Evolutionary conservation across 345 rosid genomes (phyloP), one percentile per base, ranked within the genome.

Genomic region (Boechera divaricarpa): DNA sequence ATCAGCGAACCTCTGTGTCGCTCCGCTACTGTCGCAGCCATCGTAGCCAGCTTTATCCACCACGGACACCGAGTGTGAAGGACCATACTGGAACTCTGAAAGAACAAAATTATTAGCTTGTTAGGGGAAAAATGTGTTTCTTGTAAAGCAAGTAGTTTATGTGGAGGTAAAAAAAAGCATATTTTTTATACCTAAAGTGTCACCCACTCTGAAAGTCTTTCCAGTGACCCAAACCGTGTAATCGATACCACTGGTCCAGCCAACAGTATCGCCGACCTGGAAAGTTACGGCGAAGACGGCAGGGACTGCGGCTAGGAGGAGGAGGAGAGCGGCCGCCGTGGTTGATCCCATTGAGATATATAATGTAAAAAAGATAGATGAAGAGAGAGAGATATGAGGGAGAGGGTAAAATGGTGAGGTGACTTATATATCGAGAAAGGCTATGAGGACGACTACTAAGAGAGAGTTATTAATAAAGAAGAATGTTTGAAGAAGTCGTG

Each of bases 171-270:
- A n/a, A 47, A 64, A 56, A 44, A 12, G 21, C 9, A 61, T 71
- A n/a, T 44, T 35, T 1, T 21, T 6, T 42, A 21, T 21, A 82
- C 84, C 76, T 65, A 82, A 72, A 65, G 70, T 78, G 67, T 82
- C 84, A 28, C 84, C 84, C 45, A 78, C 84, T 54, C 72, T 70
- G 72, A 82, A 82, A 48, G 77, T 70, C 59, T 82, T 78, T 59
- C 74, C 82, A 16, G 12, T 18, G 18, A 38, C 61, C 84, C 84
- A 82, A 70, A 5, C 10, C 29, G 74, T 70, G 66, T 82, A 82
- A 38, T 82, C 59, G 3, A 73, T 6, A 31, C 67, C 67, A 26
- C 4, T 13, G 38, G 10, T 38, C 84, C 84, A 82, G 7, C 80
- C 82, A 48, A 51, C 7, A 56, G 8, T 36, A 67, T 74, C 84